Percentiles rank a stretch among this genome's conserved stretches.
Conservation (phyloP, 2,329 filamentous ascomycete genomes). For the Neurospora sp. region DNA sequence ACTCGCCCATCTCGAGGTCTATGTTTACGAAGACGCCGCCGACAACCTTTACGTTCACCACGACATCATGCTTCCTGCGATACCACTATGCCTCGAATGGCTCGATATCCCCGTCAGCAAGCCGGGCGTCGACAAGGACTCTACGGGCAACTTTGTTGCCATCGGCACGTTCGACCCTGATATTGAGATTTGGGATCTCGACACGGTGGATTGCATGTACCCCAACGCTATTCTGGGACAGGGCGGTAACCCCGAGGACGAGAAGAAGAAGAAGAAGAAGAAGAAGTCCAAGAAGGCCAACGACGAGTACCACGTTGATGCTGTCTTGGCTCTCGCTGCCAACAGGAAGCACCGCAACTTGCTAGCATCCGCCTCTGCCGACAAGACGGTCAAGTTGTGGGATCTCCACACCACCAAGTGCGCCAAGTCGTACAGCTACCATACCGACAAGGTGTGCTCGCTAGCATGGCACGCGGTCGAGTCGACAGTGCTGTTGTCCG, state of each 20-base stretch:
- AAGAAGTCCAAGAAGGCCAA: slow-evolving; percentile 86
- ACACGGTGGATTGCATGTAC: slow-evolving; percentile 95
- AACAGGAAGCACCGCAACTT: slow-evolving; percentile 92
- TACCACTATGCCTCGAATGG: slow-evolving; percentile 94
- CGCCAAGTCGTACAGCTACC: slow-evolving; percentile 90
- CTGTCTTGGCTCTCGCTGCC: slow-evolving; percentile 79
- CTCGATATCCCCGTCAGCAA: slow-evolving; percentile 83
- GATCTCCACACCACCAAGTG: slow-evolving; percentile 86
- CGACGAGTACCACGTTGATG: slow-evolving; percentile 86
- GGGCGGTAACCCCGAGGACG: slow-evolving; percentile 42
- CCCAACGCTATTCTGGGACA: slow-evolving; percentile 92
- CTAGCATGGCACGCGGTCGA: slow-evolving; percentile 86
- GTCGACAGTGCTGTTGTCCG: slow-evolving; percentile 79
- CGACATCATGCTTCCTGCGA: slow-evolving; percentile 97
- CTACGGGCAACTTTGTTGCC: slow-evolving; percentile 81
- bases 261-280: slow-evolving; percentile 74
- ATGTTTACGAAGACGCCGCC: slow-evolving; percentile 89
- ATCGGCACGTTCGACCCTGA: slow-evolving; percentile 97
- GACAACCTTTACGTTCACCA: slow-evolving; percentile 99
- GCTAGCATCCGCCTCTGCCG: slow-evolving; percentile 86
- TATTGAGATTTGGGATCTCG: slow-evolving; percentile 97
- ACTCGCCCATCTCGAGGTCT: slow-evolving; percentile 90
- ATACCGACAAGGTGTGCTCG: slow-evolving; percentile 96
- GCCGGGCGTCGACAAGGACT: slow-evolving; percentile 47
- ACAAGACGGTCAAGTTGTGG: slow-evolving; percentile 97